Evolutionary conservation across 78 protist species (phyloP).

Genomic region (Cavenderia fasciculata): DNA sequence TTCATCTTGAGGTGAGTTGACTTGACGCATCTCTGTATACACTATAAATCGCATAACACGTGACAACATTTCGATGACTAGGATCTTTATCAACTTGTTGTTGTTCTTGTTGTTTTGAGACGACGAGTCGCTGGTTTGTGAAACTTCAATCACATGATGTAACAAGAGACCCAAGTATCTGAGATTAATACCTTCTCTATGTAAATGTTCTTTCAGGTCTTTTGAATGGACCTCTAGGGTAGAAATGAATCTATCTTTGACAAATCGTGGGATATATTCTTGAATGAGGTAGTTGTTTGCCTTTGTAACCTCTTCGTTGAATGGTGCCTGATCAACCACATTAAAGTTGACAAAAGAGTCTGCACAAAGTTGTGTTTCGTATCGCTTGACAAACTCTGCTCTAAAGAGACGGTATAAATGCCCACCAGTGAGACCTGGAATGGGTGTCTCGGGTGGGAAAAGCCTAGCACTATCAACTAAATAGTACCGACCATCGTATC

Average conservation of each 20-base stretch:
- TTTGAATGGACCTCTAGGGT: neutral
- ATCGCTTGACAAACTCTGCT: constrained; percentile 51
- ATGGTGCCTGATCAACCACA: neutral
- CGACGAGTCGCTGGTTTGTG: neutral
- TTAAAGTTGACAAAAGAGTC: constrained; percentile 51
- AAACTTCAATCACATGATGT: neutral
- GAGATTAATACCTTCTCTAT: constrained; percentile 60
- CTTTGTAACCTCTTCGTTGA: constrained; percentile 4
- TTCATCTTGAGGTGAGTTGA: constrained; percentile 1
- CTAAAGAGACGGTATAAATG: constrained; percentile 42
- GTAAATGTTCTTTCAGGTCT: constrained; percentile 27
- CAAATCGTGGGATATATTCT: neutral
- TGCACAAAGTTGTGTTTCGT: constrained; percentile 34
- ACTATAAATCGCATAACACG: constrained; percentile 4
- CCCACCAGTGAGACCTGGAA: constrained; percentile 22
- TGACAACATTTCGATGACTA: constrained; percentile 15
- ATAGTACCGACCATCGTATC: constrained; percentile 52
- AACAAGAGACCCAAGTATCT: constrained; percentile 31
- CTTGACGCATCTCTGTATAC: constrained; percentile 23
- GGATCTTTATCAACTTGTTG: neutral
- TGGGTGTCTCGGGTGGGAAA: constrained; percentile 30
- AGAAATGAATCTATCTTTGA: neutral
- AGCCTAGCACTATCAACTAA: constrained; percentile 34
- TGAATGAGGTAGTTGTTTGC: constrained; percentile 7
- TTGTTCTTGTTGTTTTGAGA: neutral